These are phyloP conservation scores for Penicillium thymicola DNA, from an alignment of 2,329 filamentous ascomycete genomes.

Conservation along the genomic window DNA sequence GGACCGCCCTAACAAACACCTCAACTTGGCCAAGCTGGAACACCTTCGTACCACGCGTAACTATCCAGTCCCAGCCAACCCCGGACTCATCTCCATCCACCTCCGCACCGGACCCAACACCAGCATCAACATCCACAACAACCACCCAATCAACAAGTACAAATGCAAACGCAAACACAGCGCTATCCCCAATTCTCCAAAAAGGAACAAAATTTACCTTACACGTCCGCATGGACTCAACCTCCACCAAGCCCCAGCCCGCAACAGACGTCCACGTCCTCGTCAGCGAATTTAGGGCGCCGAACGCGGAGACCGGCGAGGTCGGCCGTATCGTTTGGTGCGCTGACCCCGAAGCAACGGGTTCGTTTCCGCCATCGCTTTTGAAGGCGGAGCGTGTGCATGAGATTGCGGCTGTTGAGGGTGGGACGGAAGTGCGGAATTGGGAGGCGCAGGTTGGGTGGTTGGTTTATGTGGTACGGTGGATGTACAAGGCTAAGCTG, in stretches of 20 bases:
- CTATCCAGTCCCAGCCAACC: slow-evolving; percentile 43
- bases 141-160: background rate
- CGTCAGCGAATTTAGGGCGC: slow-evolving; percentile 36
- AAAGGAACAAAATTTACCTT: slow-evolving; percentile 45
- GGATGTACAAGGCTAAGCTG: slow-evolving; percentile 41
- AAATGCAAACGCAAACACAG: background rate
- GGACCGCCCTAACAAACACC: slow-evolving; percentile 44
- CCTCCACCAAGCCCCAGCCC: slow-evolving; percentile 20
- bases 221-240: slow-evolving; percentile 41
- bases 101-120: background rate
- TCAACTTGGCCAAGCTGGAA: slow-evolving; percentile 50
- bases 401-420: slow-evolving; percentile 42
- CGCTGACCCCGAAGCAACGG: slow-evolving; percentile 27
- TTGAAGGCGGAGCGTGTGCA: slow-evolving; percentile 47
- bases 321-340: slow-evolving; percentile 31
- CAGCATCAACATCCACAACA: slow-evolving; percentile 13
- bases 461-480: slow-evolving; percentile 41
- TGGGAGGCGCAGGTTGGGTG: slow-evolving; percentile 48
- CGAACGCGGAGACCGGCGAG: slow-evolving; percentile 17
- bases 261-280: slow-evolving; percentile 26
- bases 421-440: slow-evolving; percentile 36
- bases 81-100: background rate
- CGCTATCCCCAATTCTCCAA: slow-evolving; percentile 31
- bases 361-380: slow-evolving; percentile 33
- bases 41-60: slow-evolving; percentile 44